Conservation (phyloP, 768 basidiomycete species). For the Collybia mongolica region DNA sequence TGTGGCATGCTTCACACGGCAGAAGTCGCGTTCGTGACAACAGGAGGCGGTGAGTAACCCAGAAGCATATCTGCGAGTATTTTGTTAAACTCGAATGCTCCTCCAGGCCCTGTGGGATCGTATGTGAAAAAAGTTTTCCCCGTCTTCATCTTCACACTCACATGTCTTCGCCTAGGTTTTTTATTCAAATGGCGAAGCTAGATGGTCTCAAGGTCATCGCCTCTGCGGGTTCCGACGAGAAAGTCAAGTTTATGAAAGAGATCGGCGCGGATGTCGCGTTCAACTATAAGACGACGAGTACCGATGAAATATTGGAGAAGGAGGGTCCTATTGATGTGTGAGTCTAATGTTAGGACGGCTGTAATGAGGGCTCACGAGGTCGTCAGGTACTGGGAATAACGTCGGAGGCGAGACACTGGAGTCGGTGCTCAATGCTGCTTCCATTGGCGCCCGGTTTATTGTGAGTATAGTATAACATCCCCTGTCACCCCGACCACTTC, state of each 20-base stretch:
- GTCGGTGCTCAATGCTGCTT: slow-evolving; percentile 47
- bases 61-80: neutral
- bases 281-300: slow-evolving; percentile 22
- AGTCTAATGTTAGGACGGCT: slow-evolving; percentile 8
- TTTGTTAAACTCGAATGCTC: neutral
- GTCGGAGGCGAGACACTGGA: slow-evolving; percentile 64
- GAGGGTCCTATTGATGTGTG: slow-evolving; percentile 41
- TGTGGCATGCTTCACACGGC: slow-evolving; percentile 22
- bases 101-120: slow-evolving; percentile 54
- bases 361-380: neutral
- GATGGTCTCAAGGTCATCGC: slow-evolving; percentile 40
- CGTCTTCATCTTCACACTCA: neutral
- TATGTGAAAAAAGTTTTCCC: slow-evolving; percentile 24
- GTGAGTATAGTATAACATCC: slow-evolving; percentile 24
- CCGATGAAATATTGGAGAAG: slow-evolving; percentile 26
- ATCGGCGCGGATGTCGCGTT: slow-evolving; percentile 36
- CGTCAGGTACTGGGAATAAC: slow-evolving; percentile 51
- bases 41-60: slow-evolving; percentile 31
- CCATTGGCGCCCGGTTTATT: slow-evolving; percentile 46
- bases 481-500: neutral
- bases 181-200: slow-evolving; percentile 26
- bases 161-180: neutral
- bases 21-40: slow-evolving; percentile 39
- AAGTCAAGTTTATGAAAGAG: slow-evolving; percentile 32
- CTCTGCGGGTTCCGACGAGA: slow-evolving; percentile 38